These are phyloP conservation scores for Hyaloscypha hepaticicola DNA, from an alignment of 495 filamentous ascomycete species.

Conservation along the genomic window DNA sequence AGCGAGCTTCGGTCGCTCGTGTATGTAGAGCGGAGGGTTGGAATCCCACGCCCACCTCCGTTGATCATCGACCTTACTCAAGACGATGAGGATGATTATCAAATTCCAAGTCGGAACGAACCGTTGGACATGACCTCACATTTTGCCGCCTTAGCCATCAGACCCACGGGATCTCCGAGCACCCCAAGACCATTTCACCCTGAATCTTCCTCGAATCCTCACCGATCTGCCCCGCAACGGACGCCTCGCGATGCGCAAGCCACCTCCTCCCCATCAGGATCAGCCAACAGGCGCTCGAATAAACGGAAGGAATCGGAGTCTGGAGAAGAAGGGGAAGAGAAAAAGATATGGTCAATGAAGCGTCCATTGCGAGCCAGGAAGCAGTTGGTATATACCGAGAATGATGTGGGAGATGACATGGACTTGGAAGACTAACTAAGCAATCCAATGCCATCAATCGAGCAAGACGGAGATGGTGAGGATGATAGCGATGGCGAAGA, in stretches of 20 bases:
- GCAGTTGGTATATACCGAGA: background rate
- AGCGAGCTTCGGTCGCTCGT: no score
- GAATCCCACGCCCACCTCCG: no score
- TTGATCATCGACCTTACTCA: background rate
- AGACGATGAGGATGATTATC: background rate
- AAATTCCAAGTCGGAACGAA: background rate
- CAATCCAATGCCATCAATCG: background rate
- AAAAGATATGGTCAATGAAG: background rate
- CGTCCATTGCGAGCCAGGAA: background rate
- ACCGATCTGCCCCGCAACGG: background rate
- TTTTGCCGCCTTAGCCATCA: background rate
- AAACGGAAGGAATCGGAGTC: background rate
- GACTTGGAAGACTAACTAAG: background rate
- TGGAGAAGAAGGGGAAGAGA: background rate
- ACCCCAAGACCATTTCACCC: background rate
- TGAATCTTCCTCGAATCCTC: background rate
- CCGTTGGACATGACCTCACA: background rate
- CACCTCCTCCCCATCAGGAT: background rate
- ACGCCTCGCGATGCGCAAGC: background rate
- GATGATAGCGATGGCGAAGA: background rate
- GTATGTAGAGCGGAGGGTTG: no score
- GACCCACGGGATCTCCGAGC: background rate
- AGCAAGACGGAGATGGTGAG: background rate
- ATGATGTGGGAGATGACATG: background rate
- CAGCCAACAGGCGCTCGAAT: no score